Conservation (phyloP, 1,284 basidiomycete genomes). For the Tilletia horrida region DNA sequence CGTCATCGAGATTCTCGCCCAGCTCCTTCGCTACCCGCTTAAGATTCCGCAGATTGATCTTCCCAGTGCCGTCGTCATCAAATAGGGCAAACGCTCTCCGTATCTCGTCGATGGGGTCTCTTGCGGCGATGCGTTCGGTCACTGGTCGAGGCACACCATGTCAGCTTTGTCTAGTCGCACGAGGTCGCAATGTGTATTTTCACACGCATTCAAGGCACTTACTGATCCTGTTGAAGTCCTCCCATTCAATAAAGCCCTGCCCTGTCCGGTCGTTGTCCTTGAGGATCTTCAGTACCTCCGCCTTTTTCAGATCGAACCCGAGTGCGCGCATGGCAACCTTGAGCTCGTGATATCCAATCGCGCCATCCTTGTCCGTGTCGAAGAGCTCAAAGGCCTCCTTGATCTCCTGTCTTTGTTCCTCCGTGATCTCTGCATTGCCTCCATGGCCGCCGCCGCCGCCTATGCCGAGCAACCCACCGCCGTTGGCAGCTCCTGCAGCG, state of each 20-base stretch:
- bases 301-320: conserved; percentile 97
- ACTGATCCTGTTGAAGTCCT: conserved; percentile 94
- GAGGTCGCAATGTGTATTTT: too few species aligned
- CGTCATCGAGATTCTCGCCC: conserved; percentile 90
- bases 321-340: conserved; percentile 98
- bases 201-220: conserved; percentile 61
- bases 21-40: conserved; percentile 94
- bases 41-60: conserved; percentile 86
- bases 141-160: conserved; percentile 61
- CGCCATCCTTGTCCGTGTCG: conserved; percentile 97
- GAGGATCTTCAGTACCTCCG: conserved; percentile 91
- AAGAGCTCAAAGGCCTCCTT: conserved; percentile 99
- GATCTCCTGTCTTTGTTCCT: conserved; percentile 95
- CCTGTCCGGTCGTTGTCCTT: conserved; percentile 86
- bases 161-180: too few species aligned
- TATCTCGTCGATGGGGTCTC: conserved; percentile 96
- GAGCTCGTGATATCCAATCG: conserved; percentile 79
- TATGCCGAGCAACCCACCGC: background rate
- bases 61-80: conserved; percentile 92
- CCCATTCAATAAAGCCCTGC: conserved; percentile 87
- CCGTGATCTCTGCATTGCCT: conserved; percentile 62
- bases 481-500: background rate
- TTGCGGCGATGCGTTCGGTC: conserved; percentile 84
- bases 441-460: background rate
- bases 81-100: conserved; percentile 91